Percentiles rank a stretch among this genome's conserved stretches.
Evolutionary conservation across 2,329 filamentous ascomycete species (phyloP).

Genomic region (Acarospora socialis): DNA sequence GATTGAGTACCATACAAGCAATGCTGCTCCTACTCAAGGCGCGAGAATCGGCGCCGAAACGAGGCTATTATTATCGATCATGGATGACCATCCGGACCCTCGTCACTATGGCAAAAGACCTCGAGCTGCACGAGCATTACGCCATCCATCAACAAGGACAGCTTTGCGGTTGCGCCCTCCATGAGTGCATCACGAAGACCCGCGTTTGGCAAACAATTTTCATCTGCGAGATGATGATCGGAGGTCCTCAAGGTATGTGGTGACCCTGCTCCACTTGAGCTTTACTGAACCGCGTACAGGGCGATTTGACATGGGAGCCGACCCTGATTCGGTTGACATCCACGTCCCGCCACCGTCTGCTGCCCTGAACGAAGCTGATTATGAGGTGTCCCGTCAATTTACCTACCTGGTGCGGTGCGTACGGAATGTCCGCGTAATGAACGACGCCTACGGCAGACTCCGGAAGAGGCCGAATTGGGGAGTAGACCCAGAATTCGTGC

Average conservation of each 20-base stretch:
- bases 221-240: slow-evolving; percentile 80
- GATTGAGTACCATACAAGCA: slow-evolving; percentile 83
- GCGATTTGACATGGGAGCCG: slow-evolving; percentile 63
- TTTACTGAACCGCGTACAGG: slow-evolving; percentile 34
- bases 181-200: slow-evolving; percentile 72
- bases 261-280: slow-evolving; percentile 3
- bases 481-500: slow-evolving; percentile 66
- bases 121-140: slow-evolving; percentile 77
- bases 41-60: slow-evolving; percentile 77
- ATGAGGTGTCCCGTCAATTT: slow-evolving; percentile 68
- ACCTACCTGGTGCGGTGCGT: slow-evolving; percentile 66
- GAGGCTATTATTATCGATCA: slow-evolving; percentile 90
- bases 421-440: slow-evolving; percentile 64
- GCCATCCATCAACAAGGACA: slow-evolving; percentile 60
- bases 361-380: slow-evolving; percentile 60
- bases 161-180: slow-evolving; percentile 50
- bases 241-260: slow-evolving; percentile 68
- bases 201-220: slow-evolving; percentile 84
- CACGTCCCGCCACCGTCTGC: slow-evolving; percentile 47
- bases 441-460: slow-evolving; percentile 56
- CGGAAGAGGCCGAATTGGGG: slow-evolving; percentile 75
- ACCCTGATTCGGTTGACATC: slow-evolving; percentile 63
- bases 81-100: slow-evolving; percentile 94
- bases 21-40: slow-evolving; percentile 80
- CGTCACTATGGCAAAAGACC: slow-evolving; percentile 82